Evolutionary conservation across 1,284 basidiomycete genomes (phyloP).

Genomic region (Lentinula novae-zelandiae): DNA sequence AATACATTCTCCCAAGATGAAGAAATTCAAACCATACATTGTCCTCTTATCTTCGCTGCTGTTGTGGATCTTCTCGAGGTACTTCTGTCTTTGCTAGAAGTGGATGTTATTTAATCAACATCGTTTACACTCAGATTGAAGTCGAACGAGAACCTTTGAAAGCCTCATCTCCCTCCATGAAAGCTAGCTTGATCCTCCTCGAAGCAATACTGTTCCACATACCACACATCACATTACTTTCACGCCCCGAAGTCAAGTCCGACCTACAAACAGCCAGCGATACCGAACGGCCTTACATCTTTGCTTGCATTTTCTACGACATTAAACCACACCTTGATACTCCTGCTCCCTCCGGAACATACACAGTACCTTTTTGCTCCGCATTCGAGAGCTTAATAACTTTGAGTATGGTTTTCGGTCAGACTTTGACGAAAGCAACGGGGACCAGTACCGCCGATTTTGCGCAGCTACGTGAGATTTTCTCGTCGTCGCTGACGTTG

Average conservation of each 20-base stretch:
- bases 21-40: conserved; percentile 75
- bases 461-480: conserved; percentile 39
- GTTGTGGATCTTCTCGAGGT: conserved; percentile 64
- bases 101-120: conserved; percentile 1
- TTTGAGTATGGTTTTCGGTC: conserved; percentile 44
- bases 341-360: conserved; percentile 20
- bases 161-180: conserved; percentile 31
- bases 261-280: conserved; percentile 25
- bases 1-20: conserved; percentile 78
- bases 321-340: conserved; percentile 31
- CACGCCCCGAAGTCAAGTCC: conserved; percentile 42
- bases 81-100: conserved; percentile 19
- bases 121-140: conserved; percentile 32
- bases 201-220: conserved; percentile 53
- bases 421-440: conserved; percentile 28
- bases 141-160: conserved; percentile 32
- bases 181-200: conserved; percentile 47
- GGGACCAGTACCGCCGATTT: conserved; percentile 18
- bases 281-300: conserved; percentile 42
- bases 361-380: conserved; percentile 48
- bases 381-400: conserved; percentile 51
- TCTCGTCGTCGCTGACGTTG: conserved; percentile 46
- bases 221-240: conserved; percentile 45
- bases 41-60: conserved; percentile 72
- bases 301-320: conserved; percentile 59